A percentile compares a stretch with the other conserved stretches of the same genome.
phyloP scores from a whole-genome alignment of 2,329 filamentous ascomycete genomes.

The Phoma sp. region DNA sequence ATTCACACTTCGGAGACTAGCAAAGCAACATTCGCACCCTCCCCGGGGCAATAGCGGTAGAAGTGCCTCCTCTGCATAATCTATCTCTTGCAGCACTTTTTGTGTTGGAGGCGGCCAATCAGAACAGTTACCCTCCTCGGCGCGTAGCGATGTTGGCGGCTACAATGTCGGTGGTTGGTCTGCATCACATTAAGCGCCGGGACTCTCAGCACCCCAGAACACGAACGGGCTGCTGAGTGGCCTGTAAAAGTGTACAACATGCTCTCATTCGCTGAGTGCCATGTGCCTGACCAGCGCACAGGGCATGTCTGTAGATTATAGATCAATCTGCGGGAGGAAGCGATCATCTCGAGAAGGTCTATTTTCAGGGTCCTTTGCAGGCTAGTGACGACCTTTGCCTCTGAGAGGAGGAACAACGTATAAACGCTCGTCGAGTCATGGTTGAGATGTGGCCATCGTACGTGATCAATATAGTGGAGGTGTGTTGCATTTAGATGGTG shows the following conservation, averaged over 20 bases:
- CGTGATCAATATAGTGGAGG: background rate
- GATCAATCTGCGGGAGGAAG: constrained; percentile 29
- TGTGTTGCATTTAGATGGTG: background rate
- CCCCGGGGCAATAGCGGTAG: constrained; percentile 44
- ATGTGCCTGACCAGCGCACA: constrained; percentile 41
- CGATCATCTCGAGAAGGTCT: constrained; percentile 42
- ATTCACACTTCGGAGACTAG: constrained; percentile 23
- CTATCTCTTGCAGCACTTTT: constrained; percentile 35
- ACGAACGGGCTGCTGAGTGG: constrained; percentile 29
- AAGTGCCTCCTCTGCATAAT: constrained; percentile 41
- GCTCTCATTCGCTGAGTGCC: constrained; percentile 36
- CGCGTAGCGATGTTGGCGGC: constrained; percentile 45
- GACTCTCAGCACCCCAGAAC: constrained; percentile 37
- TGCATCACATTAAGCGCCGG: constrained; percentile 46
- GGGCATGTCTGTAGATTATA: constrained; percentile 44
- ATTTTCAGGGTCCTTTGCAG: constrained; percentile 38
- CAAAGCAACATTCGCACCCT: constrained; percentile 22
- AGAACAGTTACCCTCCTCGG: constrained; percentile 37
- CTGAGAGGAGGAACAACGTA: background rate
- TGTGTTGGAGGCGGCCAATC: constrained; percentile 41
- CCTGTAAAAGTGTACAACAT: constrained; percentile 19
- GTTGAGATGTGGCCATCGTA: background rate
- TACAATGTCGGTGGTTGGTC: constrained; percentile 48
- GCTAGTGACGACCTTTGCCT: constrained; percentile 18
- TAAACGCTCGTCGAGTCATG: constrained; percentile 11